Conservation (phyloP, 1,284 basidiomycete genomes). For the Tremellales sp. region DNA sequence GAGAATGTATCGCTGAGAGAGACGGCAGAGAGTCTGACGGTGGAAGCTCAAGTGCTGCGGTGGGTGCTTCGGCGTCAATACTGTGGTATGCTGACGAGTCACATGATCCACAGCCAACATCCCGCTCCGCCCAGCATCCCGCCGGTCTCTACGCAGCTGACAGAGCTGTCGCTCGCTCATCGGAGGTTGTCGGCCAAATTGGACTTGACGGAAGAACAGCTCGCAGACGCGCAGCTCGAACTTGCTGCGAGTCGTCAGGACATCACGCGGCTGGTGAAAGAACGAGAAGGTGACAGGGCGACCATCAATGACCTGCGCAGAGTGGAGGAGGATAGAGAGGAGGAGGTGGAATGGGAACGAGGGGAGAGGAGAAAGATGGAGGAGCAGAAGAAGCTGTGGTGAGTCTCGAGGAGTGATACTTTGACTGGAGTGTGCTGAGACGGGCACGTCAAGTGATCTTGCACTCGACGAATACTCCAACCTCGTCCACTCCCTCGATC, state of each 20-base stretch:
- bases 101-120: constrained; percentile 15
- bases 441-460: constrained; percentile 32
- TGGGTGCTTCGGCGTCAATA: constrained; percentile 13
- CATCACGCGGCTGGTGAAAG: constrained; percentile 57
- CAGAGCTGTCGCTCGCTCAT: constrained; percentile 48
- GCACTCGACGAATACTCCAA: constrained; percentile 40
- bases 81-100: background rate
- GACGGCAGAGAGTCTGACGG: constrained; percentile 38
- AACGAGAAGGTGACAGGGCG: constrained; percentile 52
- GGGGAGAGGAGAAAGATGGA: constrained; percentile 37
- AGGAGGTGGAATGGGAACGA: constrained; percentile 49
- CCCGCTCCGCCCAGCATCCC: constrained; percentile 30
- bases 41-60: constrained; percentile 37
- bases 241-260: constrained; percentile 53
- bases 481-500: constrained; percentile 39
- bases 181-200: constrained; percentile 45
- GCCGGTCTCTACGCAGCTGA: constrained; percentile 37
- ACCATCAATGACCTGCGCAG: constrained; percentile 32
- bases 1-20: constrained; percentile 41
- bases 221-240: constrained; percentile 39
- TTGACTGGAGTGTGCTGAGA: constrained; percentile 5
- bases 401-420: constrained; percentile 20
- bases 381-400: constrained; percentile 47
- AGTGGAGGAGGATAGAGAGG: constrained; percentile 61
- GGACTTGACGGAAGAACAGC: constrained; percentile 39